Conservation (phyloP, 257 asterid genomes). For the Striga asiatica region DNA sequence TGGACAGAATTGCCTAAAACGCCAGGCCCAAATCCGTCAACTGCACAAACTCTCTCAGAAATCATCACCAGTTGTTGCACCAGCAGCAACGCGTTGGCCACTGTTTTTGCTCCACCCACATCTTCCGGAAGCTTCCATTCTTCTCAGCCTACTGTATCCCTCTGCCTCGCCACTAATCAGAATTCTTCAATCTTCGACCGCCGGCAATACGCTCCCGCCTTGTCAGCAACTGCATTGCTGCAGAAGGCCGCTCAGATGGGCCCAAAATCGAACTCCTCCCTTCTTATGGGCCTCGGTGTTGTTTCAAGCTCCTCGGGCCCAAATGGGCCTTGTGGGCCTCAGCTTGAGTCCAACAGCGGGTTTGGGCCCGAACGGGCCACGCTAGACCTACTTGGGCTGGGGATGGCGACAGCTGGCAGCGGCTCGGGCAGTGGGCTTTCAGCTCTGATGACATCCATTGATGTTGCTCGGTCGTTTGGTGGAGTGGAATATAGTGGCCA, state of each 20-base stretch:
- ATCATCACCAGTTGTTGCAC: constrained; percentile 33
- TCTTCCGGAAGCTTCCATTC: constrained; percentile 37
- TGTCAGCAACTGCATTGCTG: constrained; percentile 83
- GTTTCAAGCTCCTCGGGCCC: constrained; percentile 31
- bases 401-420: constrained; percentile 60
- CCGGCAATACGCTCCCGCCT: constrained; percentile 56
- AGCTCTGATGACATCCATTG: constrained; percentile 57
- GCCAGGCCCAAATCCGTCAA: too few relatives aligned
- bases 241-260: constrained; percentile 88
- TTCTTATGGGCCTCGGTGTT: constrained; percentile 51
- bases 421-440: constrained; percentile 41
- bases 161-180: constrained; percentile 36
- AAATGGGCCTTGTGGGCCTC: too few relatives aligned
- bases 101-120: constrained; percentile 58
- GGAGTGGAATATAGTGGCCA: constrained; percentile 32
- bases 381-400: constrained; percentile 74
- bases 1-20: too few relatives aligned
- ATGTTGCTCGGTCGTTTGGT: constrained; percentile 35
- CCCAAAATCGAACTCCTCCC: constrained; percentile 42
- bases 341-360: constrained; percentile 36
- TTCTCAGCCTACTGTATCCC: constrained; percentile 28
- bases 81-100: constrained; percentile 47
- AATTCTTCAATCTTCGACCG: constrained; percentile 28
- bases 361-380: constrained; percentile 66
- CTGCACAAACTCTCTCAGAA: too few relatives aligned